These are phyloP conservation scores for Anthostomella pinea DNA, from an alignment of 2,329 filamentous ascomycete species.

Conservation along the genomic window DNA sequence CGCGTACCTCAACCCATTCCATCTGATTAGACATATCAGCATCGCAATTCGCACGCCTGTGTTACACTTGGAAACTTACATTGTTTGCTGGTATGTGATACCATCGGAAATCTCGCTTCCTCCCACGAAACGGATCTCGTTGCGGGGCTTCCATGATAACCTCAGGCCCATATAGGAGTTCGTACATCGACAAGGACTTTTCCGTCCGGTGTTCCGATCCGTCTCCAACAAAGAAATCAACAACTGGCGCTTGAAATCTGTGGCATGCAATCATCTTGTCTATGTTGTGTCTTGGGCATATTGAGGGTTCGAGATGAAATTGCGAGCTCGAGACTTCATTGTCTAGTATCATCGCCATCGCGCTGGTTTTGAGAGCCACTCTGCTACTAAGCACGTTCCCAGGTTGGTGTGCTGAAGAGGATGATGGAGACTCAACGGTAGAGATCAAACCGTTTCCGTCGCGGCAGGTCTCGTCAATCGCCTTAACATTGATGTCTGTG, in stretches of 20 bases:
- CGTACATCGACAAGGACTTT: conserved; percentile 1
- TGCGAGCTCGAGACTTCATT: too few relatives aligned
- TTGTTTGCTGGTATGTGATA: conserved; percentile 4
- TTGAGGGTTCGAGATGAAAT: too few relatives aligned
- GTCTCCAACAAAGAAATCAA: conserved; percentile 1
- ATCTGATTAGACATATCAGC: background rate
- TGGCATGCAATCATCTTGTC: conserved; percentile 2
- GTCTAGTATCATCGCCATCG: background rate
- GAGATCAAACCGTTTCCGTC: conserved; percentile 3
- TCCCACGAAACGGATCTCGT: background rate
- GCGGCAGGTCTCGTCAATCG: background rate
- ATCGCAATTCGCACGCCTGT: background rate
- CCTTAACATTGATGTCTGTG: background rate
- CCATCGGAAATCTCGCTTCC: conserved; percentile 2
- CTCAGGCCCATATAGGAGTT: conserved; percentile 3
- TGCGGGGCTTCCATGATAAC: background rate
- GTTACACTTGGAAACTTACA: conserved; percentile 1
- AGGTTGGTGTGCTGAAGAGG: background rate
- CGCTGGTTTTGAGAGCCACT: background rate
- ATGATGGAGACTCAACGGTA: background rate
- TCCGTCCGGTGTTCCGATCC: conserved; percentile 1
- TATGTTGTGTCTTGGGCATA: background rate
- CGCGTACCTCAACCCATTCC: conserved; percentile 2
- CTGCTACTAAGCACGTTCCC: background rate
- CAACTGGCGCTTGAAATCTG: background rate